Evolutionary conservation across 257 asterid genomes (phyloP), one percentile per base, ranked within the genome.

Genomic region (Lavandula angustifolia): DNA sequence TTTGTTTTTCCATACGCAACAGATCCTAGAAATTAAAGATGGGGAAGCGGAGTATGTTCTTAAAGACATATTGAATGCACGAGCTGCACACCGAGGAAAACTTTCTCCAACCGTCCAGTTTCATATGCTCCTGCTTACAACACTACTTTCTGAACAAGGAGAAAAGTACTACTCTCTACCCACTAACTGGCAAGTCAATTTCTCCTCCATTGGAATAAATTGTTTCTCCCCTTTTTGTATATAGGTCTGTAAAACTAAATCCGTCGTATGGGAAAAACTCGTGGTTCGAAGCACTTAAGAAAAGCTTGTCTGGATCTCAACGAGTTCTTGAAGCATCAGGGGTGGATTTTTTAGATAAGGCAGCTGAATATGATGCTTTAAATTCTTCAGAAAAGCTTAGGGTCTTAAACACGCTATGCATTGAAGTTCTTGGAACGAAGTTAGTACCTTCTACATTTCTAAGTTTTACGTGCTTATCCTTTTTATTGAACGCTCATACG

Each of bases 351-450:
- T 60, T 82, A 46, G 76, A 71, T 60, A 58, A 79, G 31, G 75
- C 73, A 69, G 63, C 70, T 49, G 79, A 78, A 60, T 87, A 77
- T 62, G 92, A 84, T 70, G 60, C 66, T 59, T 65, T 87, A 67
- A 63, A 11, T 70, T 71, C 89, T 74, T 76, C 97, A 4, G 66
- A 79, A 60, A 85, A 78, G 79, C 89, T 91, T 37, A 79, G 37
- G 76, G 62, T 87, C 60, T 52, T 89, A 44, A 85, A 80, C 56
- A 48, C 83, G 70, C 71, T 89, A 38, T 89, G 95, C 51, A 94
- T 85, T 60, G 94, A 91, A 73, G 71, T 86, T 64, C 88, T 86
- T 73, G 87, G 73, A 69, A 87, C 91, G 4, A 71, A 17, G 98
- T 88, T 79, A 68, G 82, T 65, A 63, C 72, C 59, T 40, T 68